Conservation (phyloP, 805 yeast genomes). For the Cyberlindnera saturnus region DNA sequence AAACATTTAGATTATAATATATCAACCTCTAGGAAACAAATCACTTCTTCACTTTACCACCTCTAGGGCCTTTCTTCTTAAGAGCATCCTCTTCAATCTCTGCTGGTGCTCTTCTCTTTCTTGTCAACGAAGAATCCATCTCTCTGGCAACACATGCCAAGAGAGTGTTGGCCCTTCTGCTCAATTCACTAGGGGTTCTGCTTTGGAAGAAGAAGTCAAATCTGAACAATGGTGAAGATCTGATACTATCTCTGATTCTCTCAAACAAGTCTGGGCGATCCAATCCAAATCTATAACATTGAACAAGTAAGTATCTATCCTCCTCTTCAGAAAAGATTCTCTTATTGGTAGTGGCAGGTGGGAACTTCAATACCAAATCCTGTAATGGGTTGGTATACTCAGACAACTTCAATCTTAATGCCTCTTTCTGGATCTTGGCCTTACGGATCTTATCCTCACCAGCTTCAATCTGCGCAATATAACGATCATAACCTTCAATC, state of each 20-base stretch:
- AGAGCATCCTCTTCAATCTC: slow-evolving; percentile 13
- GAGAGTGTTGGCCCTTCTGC: slow-evolving; percentile 76
- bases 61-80: slow-evolving; percentile 13
- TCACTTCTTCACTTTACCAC: slow-evolving; percentile 12
- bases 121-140: slow-evolving; percentile 11
- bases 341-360: slow-evolving; percentile 62
- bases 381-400: slow-evolving; percentile 71
- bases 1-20: not conserved
- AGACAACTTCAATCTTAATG: slow-evolving; percentile 68
- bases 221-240: slow-evolving; percentile 70
- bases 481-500: slow-evolving; percentile 86
- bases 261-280: slow-evolving; percentile 79
- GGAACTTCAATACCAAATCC: slow-evolving; percentile 64
- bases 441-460: slow-evolving; percentile 82
- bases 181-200: slow-evolving; percentile 69
- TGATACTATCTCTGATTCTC: slow-evolving; percentile 64
- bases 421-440: slow-evolving; percentile 65
- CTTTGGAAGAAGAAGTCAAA: slow-evolving; percentile 85
- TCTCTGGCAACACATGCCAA: slow-evolving; percentile 73
- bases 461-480: slow-evolving; percentile 69
- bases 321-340: slow-evolving; percentile 81
- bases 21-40: not conserved
- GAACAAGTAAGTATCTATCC: slow-evolving; percentile 80
- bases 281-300: slow-evolving; percentile 73
- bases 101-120: slow-evolving; percentile 5